These are phyloP conservation scores for Lepidium campestre DNA, from an alignment of 441 rosid genomes.

Conservation along the genomic window DNA sequence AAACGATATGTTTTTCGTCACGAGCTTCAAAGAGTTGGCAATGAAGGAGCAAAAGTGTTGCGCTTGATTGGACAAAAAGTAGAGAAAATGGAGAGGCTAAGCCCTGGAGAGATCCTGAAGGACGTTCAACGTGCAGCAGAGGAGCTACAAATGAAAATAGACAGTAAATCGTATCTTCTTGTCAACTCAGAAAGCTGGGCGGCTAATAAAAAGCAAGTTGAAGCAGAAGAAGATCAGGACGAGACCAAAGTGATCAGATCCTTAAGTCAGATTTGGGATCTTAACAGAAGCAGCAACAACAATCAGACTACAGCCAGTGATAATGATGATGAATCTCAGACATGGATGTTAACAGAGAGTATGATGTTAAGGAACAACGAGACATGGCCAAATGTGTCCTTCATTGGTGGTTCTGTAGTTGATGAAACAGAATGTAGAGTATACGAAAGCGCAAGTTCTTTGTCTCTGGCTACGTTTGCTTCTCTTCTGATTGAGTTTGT, in stretches of 20 bases:
- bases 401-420: constrained; percentile 30
- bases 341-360: constrained; percentile 34
- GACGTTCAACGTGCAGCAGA: constrained; percentile 77
- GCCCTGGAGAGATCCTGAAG: constrained; percentile 40
- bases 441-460: constrained; percentile 62
- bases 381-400: constrained; percentile 60
- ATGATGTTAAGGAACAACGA: constrained; percentile 24
- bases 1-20: constrained; percentile 54
- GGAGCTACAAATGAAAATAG: constrained; percentile 68
- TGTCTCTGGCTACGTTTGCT: constrained; percentile 59
- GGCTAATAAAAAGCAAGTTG: constrained; percentile 23
- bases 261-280: constrained; percentile 45
- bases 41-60: constrained; percentile 66
- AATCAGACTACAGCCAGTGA: constrained; percentile 24
- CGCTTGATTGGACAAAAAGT: constrained; percentile 64
- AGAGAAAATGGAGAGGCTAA: constrained; percentile 68
- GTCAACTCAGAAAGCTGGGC: constrained; percentile 82
- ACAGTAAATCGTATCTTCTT: constrained; percentile 54
- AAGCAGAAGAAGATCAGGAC: constrained; percentile 41
- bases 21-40: constrained; percentile 76
- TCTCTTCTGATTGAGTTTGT: constrained; percentile 67
- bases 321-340: constrained; percentile 19
- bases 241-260: constrained; percentile 47
- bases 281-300: constrained; percentile 15
- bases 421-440: constrained; percentile 43